Percentiles rank a stretch among this genome's conserved stretches.
Conservation (phyloP, 75 land plant species). For the Cupressus sempervirens region DNA sequence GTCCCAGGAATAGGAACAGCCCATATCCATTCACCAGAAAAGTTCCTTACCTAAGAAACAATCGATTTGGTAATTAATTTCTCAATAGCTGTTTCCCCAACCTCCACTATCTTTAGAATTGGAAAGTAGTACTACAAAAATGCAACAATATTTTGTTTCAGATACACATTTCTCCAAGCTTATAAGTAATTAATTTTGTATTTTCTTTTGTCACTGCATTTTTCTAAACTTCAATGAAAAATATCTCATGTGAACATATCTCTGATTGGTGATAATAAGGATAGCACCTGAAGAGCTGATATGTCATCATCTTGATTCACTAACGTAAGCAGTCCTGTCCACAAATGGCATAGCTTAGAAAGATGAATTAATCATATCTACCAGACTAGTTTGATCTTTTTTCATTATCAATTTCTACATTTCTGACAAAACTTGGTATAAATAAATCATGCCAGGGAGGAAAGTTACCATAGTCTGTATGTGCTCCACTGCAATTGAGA, state of each 20-base stretch:
- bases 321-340: conserved; percentile 74
- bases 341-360: background rate
- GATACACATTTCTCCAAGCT: background rate
- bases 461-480: conserved; percentile 91
- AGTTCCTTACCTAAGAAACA: conserved; percentile 65
- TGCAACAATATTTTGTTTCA: background rate
- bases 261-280: background rate
- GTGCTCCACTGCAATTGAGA: conserved; percentile 69
- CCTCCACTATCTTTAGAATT: background rate
- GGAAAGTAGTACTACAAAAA: background rate
- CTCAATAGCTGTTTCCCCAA: background rate
- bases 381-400: background rate
- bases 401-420: background rate
- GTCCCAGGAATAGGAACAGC: conserved; percentile 85
- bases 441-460: background rate
- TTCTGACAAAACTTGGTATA: background rate
- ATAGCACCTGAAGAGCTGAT: conserved; percentile 77
- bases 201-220: background rate
- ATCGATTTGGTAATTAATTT: background rate
- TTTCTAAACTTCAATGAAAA: background rate
- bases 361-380: background rate
- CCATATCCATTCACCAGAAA: conserved; percentile 84
- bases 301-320: conserved; percentile 90
- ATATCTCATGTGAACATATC: background rate
- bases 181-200: background rate